Evolutionary conservation across 345 rosid species (phyloP).

Genomic region (Iberis pinnata): DNA sequence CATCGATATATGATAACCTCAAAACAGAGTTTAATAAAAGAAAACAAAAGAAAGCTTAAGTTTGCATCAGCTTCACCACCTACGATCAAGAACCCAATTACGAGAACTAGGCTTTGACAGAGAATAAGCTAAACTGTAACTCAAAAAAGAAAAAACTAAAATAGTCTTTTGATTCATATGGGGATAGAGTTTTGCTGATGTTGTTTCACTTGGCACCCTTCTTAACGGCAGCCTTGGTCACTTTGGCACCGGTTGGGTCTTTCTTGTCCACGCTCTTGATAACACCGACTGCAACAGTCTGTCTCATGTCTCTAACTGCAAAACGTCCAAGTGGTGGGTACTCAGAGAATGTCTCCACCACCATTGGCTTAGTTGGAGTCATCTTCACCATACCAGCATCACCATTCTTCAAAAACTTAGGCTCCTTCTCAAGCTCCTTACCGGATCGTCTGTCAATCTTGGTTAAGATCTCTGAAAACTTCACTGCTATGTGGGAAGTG

Average conservation of each 20-base stretch:
- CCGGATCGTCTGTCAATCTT: conserved; percentile 75
- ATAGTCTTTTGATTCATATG: background rate
- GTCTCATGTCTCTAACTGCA: conserved; percentile 87
- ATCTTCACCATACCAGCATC: conserved; percentile 52
- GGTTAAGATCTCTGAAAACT: conserved; percentile 57
- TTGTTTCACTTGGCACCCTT: conserved; percentile 59
- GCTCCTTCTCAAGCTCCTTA: conserved; percentile 79
- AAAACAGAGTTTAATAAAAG: background rate
- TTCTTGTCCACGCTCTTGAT: conserved; percentile 84
- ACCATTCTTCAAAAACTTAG: conserved; percentile 63
- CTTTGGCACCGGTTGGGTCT: conserved; percentile 75
- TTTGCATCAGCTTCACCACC: conserved; percentile 3
- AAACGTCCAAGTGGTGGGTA: conserved; percentile 83
- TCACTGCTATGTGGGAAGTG: conserved; percentile 81
- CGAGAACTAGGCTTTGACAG: background rate
- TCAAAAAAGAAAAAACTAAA: background rate
- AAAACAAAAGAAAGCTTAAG: background rate
- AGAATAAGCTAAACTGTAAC: background rate
- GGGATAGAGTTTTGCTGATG: background rate
- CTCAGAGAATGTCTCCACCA: conserved; percentile 63
- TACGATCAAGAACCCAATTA: conserved; percentile 25
- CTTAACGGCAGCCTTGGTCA: conserved; percentile 77
- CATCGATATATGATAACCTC: too few relatives aligned
- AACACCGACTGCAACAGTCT: conserved; percentile 80
- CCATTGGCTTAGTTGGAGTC: conserved; percentile 82